A percentile compares a stretch with the other conserved stretches of the same genome.
These are phyloP conservation scores for Bullera alba DNA, from an alignment of 768 basidiomycete species.

Conservation along the genomic window DNA sequence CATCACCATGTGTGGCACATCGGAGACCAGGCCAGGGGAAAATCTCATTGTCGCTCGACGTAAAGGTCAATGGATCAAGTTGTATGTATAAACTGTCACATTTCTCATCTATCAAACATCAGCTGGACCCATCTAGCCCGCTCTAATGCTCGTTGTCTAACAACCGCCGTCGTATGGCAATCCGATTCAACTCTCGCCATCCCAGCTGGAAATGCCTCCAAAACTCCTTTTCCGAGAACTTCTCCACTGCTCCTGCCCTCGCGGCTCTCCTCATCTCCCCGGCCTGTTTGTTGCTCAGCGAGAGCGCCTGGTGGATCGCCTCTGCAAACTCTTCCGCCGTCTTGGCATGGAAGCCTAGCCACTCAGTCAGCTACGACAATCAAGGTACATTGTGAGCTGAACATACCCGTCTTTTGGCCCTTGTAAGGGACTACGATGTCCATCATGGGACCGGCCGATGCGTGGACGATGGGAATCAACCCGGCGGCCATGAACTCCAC, in stretches of 20 bases:
- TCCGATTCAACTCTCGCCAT: conserved; percentile 17
- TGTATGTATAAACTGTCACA: neutral
- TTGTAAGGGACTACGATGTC: conserved; percentile 83
- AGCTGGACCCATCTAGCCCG: no score
- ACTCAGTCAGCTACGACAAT: neutral
- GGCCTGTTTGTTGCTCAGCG: conserved; percentile 54
- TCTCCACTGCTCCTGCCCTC: conserved; percentile 60
- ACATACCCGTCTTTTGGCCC: conserved; percentile 61
- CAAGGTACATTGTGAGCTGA: neutral
- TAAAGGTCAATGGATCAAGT: no score
- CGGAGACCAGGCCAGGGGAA: no score
- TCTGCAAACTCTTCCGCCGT: conserved; percentile 59
- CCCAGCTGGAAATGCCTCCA: conserved; percentile 53
- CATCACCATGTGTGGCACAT: no score
- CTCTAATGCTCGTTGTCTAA: no score
- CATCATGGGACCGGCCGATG: conserved; percentile 81
- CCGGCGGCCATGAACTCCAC: conserved; percentile 99
- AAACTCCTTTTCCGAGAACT: conserved; percentile 71
- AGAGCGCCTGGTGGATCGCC: conserved; percentile 59
- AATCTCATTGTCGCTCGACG: no score
- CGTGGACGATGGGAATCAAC: conserved; percentile 82
- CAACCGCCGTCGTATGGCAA: no score
- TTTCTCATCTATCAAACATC: neutral
- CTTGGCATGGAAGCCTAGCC: conserved; percentile 66
- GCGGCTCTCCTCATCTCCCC: conserved; percentile 60